Evolutionary conservation across 768 basidiomycete genomes (phyloP).

Genomic region (Amanita rubescens): DNA sequence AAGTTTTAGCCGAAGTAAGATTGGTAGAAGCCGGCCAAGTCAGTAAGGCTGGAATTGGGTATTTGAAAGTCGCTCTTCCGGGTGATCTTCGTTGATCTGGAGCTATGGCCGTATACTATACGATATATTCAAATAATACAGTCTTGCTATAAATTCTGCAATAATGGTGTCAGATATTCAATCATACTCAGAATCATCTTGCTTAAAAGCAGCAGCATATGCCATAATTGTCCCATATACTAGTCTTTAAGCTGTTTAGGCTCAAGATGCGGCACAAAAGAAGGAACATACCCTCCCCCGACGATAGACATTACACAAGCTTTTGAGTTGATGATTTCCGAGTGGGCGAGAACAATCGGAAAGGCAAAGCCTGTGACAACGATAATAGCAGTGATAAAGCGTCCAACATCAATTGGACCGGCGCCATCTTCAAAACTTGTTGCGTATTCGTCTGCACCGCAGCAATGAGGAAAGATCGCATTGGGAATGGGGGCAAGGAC

Average conservation of each 20-base stretch:
- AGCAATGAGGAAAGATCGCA: slow-evolving; percentile 85
- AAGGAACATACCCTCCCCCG: slow-evolving; percentile 71
- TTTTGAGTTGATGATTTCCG: slow-evolving; percentile 73
- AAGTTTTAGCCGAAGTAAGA: slow-evolving; percentile 38
- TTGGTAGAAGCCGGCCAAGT: slow-evolving; percentile 3
- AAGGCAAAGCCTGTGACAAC: slow-evolving; percentile 93
- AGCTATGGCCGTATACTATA: slow-evolving; percentile 1
- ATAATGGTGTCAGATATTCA: slow-evolving; percentile 21
- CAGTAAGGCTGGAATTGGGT: slow-evolving; percentile 33
- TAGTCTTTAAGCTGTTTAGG: slow-evolving; percentile 34
- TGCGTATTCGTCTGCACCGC: slow-evolving; percentile 78
- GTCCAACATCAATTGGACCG: slow-evolving; percentile 81
- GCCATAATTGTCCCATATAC: slow-evolving; percentile 90
- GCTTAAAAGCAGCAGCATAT: slow-evolving; percentile 77
- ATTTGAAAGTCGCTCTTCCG: slow-evolving; percentile 30
- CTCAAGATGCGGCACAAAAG: neutral
- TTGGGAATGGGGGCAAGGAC: slow-evolving; percentile 95
- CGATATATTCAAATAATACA: slow-evolving; percentile 13
- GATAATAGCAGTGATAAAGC: slow-evolving; percentile 85
- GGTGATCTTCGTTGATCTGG: slow-evolving; percentile 10
- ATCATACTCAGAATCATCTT: slow-evolving; percentile 79
- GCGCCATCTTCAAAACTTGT: slow-evolving; percentile 57
- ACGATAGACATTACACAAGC: slow-evolving; percentile 94
- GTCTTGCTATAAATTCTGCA: neutral
- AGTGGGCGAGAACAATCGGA: slow-evolving; percentile 88